These are phyloP conservation scores for Plasmopara viticola DNA, from an alignment of 352 stramenopile genomes.

Conservation along the genomic window DNA sequence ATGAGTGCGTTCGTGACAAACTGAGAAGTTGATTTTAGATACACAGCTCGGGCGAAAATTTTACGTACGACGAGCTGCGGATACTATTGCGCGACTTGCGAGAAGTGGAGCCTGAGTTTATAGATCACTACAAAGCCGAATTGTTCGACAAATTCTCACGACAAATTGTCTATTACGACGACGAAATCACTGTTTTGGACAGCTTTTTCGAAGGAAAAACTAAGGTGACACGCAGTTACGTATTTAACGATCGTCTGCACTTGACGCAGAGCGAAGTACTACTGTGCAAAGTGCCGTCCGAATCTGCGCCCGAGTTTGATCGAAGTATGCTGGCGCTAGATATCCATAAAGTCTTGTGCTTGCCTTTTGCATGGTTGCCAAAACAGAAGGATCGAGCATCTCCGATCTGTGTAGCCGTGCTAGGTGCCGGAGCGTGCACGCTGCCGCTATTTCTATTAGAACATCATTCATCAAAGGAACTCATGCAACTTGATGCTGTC, in stretches of 20 bases:
- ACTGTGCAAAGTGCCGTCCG: slow-evolving; percentile 14
- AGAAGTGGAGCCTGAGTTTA: slow-evolving; percentile 47
- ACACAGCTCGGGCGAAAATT: slow-evolving; percentile 66
- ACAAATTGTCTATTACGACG: slow-evolving; percentile 40
- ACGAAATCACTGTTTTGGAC: slow-evolving; percentile 58
- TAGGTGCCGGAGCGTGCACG: slow-evolving; percentile 53
- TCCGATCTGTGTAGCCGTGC: slow-evolving; percentile 28
- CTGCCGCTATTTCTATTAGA: slow-evolving; percentile 53
- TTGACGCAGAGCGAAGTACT: slow-evolving; percentile 70
- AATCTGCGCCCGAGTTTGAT: slow-evolving; percentile 30
- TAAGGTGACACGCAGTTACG: slow-evolving; percentile 46
- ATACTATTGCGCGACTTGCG: slow-evolving; percentile 52
- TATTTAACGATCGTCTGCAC: slow-evolving; percentile 69
- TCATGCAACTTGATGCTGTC: slow-evolving; percentile 45
- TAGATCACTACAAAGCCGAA: slow-evolving; percentile 50
- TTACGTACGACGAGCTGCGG: slow-evolving; percentile 59
- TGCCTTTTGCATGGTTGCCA: slow-evolving; percentile 28
- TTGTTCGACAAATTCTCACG: slow-evolving; percentile 53
- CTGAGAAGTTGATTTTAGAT: slow-evolving; percentile 32
- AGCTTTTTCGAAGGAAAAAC: slow-evolving; percentile 33
- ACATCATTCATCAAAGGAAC: slow-evolving; percentile 14
- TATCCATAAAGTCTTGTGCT: slow-evolving; percentile 57
- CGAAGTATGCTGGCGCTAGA: slow-evolving; percentile 45
- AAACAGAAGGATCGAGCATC: not conserved
- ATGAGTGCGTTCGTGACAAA: no score